Base-by-base conservation (phyloP, 2,329 filamentous ascomycete species). In the Hypocrella siamensis region DNA sequence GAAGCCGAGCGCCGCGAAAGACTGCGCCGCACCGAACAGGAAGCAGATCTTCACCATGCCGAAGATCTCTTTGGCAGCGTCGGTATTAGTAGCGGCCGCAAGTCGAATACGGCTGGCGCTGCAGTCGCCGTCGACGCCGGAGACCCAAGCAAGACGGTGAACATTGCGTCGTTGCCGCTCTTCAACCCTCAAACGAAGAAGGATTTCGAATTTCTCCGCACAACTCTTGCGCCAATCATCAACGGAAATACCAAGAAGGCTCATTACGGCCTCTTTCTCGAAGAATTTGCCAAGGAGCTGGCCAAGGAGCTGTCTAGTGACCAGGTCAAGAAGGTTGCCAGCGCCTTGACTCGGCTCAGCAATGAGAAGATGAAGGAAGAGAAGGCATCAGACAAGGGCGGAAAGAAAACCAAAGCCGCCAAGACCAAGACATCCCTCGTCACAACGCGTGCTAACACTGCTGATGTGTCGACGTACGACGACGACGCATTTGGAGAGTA, bases 351-450 rank as follows among this genome's bases (percentile, higher is more conserved):
- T n/a, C 79, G 85, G 5, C 68, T 93, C 35, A 72, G 83, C 52
- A 98, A 98, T 54, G 90, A 96, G 71, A 94, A 93, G 70, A 79
- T 96, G 79, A 92, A 85, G 65, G 86, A 94, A 57, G 90, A 98
- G 70, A 94, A 96, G 70, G 76, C 79, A 4, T 74, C 82, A 4
- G 84, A 93, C 42, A 94, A 93, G 67, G 77, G 82, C 33, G 82
- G 79, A 48, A 98, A 96, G 80, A 98, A 96, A 75, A 75, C 67
- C 45, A 96, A 96, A 71, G 86, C 86, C 4, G 80, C 83, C 39
- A 96, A 96, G 75, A 93, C 80, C 25, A 98, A 98, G 75, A 74
- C 81, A 14, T 78, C 74, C 6, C 64, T 96, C 31, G 79, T 81
- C 34, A 75, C 80, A 36, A 61, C 57, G 48, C 61, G 78, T 49